phyloP scores from a whole-genome alignment of 208 protist genomes.

The Acanthamoeba healyi region DNA sequence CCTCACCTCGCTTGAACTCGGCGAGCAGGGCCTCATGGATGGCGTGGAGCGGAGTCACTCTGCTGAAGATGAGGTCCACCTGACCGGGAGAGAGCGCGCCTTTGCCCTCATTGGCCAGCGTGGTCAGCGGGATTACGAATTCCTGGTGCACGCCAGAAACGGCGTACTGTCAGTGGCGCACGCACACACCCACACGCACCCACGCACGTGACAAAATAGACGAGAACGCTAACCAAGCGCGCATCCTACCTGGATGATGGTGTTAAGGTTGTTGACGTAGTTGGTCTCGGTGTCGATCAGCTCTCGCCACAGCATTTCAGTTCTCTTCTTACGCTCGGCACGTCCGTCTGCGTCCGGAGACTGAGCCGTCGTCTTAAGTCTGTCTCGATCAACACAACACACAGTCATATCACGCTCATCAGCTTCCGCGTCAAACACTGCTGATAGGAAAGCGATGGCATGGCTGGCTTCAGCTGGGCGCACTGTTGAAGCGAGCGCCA shows the following conservation, averaged over 20 bases:
- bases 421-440: too few relatives aligned
- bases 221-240: too few relatives aligned
- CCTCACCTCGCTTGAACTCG: conserved; percentile 15
- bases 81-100: background rate
- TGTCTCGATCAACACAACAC: too few relatives aligned
- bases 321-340: conserved; percentile 3
- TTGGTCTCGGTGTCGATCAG: conserved; percentile 26
- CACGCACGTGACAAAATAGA: too few relatives aligned
- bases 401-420: too few relatives aligned
- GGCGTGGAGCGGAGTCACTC: background rate
- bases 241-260: background rate
- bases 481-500: background rate
- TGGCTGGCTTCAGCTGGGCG: background rate
- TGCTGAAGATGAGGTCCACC: conserved; percentile 21
- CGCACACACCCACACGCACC: too few relatives aligned
- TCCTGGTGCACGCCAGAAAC: background rate
- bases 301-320: conserved; percentile 6
- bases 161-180: background rate
- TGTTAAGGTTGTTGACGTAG: conserved; percentile 38
- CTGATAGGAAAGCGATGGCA: background rate
- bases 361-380: background rate
- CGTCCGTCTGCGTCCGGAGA: background rate
- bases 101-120: background rate
- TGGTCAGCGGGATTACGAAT: background rate
- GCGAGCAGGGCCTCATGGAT: conserved; percentile 10